Conservation (phyloP, 192 early-diverging fungal genomes). For the Podochytrium sp. region DNA sequence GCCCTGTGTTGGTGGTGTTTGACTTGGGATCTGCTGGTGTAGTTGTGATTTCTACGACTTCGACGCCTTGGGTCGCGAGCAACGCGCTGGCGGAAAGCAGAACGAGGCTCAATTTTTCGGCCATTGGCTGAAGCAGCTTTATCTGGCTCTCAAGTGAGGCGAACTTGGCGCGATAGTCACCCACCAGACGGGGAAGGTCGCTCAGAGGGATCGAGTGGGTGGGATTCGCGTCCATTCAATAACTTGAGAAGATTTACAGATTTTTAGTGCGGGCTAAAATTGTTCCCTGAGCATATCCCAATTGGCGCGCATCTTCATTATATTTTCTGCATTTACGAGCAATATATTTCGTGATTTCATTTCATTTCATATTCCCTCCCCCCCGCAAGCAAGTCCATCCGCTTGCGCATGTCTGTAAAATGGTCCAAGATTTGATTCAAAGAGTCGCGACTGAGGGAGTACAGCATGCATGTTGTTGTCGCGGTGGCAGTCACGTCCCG, state of each 20-base stretch:
- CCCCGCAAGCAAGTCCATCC: conserved; percentile 11
- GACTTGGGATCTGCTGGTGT: not conserved
- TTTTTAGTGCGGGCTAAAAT: no score
- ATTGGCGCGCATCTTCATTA: no score
- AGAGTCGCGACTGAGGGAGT: conserved; percentile 1
- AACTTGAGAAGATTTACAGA: no score
- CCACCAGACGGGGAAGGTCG: not conserved
- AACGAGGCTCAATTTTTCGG: not conserved
- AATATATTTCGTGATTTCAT: no score
- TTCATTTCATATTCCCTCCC: no score
- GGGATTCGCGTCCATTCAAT: no score
- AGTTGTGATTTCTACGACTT: not conserved
- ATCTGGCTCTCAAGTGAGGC: not conserved
- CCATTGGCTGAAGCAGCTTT: not conserved
- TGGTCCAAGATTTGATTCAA: conserved; percentile 21
- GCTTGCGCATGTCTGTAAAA: conserved; percentile 35
- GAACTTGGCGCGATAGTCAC: not conserved
- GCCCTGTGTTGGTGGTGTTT: not conserved
- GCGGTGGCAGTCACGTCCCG: conserved; percentile 34
- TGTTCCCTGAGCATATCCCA: no score
- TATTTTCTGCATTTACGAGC: conserved; percentile 6
- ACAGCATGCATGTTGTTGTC: conserved; percentile 5
- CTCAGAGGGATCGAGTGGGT: not conserved
- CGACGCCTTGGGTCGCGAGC: not conserved
- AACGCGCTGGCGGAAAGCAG: not conserved